Percentiles rank a stretch among this genome's conserved stretches.
These are phyloP conservation scores for Porcisia hertigi DNA, from an alignment of 208 protist species.

Conservation along the genomic window DNA sequence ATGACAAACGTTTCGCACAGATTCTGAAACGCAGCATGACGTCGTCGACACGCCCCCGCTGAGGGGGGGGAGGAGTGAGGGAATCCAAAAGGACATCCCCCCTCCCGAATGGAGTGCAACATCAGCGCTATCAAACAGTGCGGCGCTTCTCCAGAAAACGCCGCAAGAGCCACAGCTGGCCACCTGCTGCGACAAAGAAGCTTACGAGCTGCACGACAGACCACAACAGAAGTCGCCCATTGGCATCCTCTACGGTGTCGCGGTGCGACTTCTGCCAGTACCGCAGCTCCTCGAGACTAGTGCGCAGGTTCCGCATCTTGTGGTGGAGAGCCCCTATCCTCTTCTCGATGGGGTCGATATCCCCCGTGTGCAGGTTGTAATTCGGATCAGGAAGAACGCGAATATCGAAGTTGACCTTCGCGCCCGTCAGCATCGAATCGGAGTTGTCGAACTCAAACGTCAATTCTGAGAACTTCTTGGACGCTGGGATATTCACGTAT, in stretches of 20 bases:
- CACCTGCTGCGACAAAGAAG: constrained; percentile 52
- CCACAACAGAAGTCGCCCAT: constrained; percentile 67
- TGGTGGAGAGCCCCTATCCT: constrained; percentile 34
- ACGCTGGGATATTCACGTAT: neutral
- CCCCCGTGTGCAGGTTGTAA: constrained; percentile 5
- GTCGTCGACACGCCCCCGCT: neutral
- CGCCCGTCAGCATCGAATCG: constrained; percentile 25
- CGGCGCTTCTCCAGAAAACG: constrained; percentile 75
- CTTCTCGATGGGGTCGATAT: constrained; percentile 74
- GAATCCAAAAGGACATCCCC: neutral
- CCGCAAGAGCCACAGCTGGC: constrained; percentile 80
- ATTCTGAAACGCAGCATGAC: neutral
- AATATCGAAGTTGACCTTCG: constrained; percentile 46
- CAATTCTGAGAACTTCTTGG: neutral
- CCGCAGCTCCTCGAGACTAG: constrained; percentile 41
- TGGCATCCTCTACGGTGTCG: constrained; percentile 57
- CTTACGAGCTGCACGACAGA: constrained; percentile 61
- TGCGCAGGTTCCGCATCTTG: constrained; percentile 3
- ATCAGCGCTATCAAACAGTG: constrained; percentile 35
- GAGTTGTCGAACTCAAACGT: constrained; percentile 56
- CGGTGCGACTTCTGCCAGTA: constrained; percentile 67
- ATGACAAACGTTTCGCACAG: neutral
- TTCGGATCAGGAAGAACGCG: constrained; percentile 35
- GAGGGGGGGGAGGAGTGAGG: neutral
- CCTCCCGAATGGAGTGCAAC: neutral